Conservation (phyloP, 306 rosid genomes). For the Quercus dentata region DNA sequence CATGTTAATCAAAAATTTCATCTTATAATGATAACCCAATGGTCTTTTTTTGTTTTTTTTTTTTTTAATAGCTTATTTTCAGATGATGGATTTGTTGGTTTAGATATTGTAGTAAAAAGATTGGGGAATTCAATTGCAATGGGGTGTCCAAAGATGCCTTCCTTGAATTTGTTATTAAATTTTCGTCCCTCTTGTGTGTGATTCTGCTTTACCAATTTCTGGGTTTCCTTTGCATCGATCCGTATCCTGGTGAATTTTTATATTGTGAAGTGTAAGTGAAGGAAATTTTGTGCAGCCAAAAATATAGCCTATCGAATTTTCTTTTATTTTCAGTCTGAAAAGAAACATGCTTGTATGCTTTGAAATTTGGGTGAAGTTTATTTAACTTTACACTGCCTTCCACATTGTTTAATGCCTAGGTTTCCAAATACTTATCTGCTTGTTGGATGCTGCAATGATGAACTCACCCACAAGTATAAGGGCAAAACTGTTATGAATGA, state of each 20-base stretch:
- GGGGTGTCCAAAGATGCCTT: background rate
- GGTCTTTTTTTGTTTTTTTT: background rate
- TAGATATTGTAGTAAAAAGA: background rate
- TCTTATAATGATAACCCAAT: background rate
- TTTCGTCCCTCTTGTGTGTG: background rate
- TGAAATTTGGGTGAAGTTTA: background rate
- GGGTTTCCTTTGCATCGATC: background rate
- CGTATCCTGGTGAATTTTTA: too few species aligned
- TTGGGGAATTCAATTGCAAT: background rate
- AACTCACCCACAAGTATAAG: slow-evolving; percentile 76
- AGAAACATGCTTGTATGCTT: background rate
- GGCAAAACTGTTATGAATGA: slow-evolving; percentile 98
- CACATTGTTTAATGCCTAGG: slow-evolving; percentile 31
- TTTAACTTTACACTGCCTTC: background rate
- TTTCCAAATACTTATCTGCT: slow-evolving; percentile 82
- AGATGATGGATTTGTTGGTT: background rate
- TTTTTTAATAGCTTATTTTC: background rate
- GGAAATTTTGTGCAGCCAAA: background rate
- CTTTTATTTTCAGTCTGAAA: background rate
- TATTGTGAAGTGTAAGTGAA: background rate
- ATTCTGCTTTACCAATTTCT: background rate
- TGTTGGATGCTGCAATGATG: slow-evolving; percentile 91
- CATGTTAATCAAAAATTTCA: background rate
- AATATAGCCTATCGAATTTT: background rate
- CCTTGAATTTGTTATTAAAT: background rate